A percentile compares a stretch with the other conserved stretches of the same genome.
phyloP scores from a whole-genome alignment of 371 early-diverging fungal genomes.

The Mortierella sp. region DNA sequence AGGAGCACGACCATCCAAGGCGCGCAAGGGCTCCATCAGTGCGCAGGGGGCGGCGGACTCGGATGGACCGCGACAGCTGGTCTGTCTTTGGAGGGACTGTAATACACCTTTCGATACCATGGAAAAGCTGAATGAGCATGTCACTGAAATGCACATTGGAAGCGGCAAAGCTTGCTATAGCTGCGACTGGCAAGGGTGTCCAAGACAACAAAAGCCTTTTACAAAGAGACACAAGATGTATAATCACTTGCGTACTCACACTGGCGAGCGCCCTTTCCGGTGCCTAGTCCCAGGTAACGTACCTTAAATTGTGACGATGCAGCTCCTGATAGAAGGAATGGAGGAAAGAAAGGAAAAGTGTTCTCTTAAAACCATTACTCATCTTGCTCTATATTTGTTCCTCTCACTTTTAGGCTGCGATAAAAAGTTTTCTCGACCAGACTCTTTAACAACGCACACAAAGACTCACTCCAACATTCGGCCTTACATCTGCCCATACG shows the following conservation, averaged over 20 bases:
- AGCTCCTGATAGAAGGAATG: not conserved
- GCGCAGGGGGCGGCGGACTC: not conserved
- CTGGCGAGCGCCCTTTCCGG: conserved; percentile 78
- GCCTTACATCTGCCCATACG: conserved; percentile 68
- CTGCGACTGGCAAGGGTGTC: conserved; percentile 87
- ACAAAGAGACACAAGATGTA: conserved; percentile 90
- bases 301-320: not conserved
- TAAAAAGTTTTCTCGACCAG: conserved; percentile 86
- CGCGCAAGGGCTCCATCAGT: not conserved
- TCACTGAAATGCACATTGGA: conserved; percentile 69
- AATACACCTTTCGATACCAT: conserved; percentile 54
- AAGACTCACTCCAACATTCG: conserved; percentile 83
- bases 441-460: conserved; percentile 87
- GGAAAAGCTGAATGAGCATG: conserved; percentile 65
- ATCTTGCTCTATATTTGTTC: conserved; percentile 16
- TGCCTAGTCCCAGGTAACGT: conserved; percentile 55
- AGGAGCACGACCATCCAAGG: not conserved
- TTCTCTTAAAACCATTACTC: not conserved
- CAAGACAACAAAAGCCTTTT: conserved; percentile 80
- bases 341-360: not conserved
- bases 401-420: conserved; percentile 63
- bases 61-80: conserved; percentile 16
- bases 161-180: conserved; percentile 77
- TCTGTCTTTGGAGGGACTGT: conserved; percentile 69
- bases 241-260: conserved; percentile 89